These are phyloP conservation scores for Cercospora janseana DNA, from an alignment of 2,329 filamentous ascomycete species.

Conservation along the genomic window DNA sequence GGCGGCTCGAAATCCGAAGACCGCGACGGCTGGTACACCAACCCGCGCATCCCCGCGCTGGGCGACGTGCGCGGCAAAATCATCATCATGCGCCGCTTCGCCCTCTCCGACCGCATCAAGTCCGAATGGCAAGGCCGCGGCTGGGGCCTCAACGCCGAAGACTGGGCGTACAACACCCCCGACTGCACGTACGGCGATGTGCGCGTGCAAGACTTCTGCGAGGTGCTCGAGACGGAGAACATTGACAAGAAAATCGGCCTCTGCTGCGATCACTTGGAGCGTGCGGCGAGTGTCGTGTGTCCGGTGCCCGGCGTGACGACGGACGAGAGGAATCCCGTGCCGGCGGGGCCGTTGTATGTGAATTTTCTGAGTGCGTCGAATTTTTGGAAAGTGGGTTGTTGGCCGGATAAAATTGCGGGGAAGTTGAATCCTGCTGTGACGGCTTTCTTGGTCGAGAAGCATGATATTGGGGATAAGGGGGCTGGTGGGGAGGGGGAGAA, in stretches of 20 bases:
- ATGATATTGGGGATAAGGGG: conserved; percentile 41
- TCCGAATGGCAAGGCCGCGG: conserved; percentile 53
- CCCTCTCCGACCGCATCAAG: conserved; percentile 53
- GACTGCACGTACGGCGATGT: conserved; percentile 72
- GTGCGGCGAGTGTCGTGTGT: conserved; percentile 51
- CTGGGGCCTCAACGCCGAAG: conserved; percentile 58
- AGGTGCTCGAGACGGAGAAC: conserved; percentile 70
- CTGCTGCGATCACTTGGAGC: conserved; percentile 71
- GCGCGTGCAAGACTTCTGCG: conserved; percentile 92
- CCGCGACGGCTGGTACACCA: conserved; percentile 70
- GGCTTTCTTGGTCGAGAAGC: conserved; percentile 56
- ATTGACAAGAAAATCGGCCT: conserved; percentile 79
- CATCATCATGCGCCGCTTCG: conserved; percentile 79
- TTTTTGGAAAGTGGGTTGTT: conserved; percentile 88
- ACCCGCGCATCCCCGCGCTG: conserved; percentile 71
- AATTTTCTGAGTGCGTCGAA: conserved; percentile 92
- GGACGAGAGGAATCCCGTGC: conserved; percentile 42
- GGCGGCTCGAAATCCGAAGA: conserved; percentile 46
- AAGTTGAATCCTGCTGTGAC: conserved; percentile 78
- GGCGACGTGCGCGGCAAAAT: conserved; percentile 79
- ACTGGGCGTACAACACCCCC: conserved; percentile 86
- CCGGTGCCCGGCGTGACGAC: conserved; percentile 44
- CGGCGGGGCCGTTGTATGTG: conserved; percentile 68
- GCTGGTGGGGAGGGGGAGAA: conserved; percentile 29
- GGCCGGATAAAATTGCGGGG: conserved; percentile 87